A percentile compares a stretch with the other conserved stretches of the same genome.
Evolutionary conservation across 768 basidiomycete genomes (phyloP).

Genomic region (Amanita subjunquillea): DNA sequence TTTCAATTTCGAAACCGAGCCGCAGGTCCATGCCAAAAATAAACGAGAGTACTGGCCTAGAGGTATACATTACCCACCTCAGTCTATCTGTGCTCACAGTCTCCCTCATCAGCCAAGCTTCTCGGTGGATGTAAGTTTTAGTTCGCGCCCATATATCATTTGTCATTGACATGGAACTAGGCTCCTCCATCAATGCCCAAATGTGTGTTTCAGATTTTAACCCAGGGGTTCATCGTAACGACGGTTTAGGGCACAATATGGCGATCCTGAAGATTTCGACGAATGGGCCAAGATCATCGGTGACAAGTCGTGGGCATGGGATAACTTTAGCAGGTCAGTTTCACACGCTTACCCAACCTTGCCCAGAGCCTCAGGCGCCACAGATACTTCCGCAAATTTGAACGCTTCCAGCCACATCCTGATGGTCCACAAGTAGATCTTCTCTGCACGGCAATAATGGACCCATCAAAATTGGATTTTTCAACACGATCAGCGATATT

Average conservation of each 20-base stretch:
- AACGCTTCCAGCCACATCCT: conserved; percentile 38
- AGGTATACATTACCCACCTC: conserved; percentile 26
- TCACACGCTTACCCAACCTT: background rate
- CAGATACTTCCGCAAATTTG: conserved; percentile 59
- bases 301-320: conserved; percentile 51
- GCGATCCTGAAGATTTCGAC: conserved; percentile 59
- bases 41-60: conserved; percentile 52
- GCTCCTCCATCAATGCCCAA: conserved; percentile 56
- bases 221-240: background rate
- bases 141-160: background rate
- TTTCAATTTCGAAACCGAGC: conserved; percentile 45
- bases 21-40: conserved; percentile 38
- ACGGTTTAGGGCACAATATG: conserved; percentile 43
- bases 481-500: conserved; percentile 26
- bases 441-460: conserved; percentile 36
- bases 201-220: conserved; percentile 18
- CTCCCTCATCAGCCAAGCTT: conserved; percentile 36
- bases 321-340: conserved; percentile 37
- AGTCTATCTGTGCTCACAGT: background rate
- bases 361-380: background rate
- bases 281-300: conserved; percentile 48
- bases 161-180: conserved; percentile 16
- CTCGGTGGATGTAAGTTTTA: conserved; percentile 60
- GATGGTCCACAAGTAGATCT: conserved; percentile 36
- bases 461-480: conserved; percentile 44